Conservation (phyloP, 345 rosid species). For the Viola odorata region DNA sequence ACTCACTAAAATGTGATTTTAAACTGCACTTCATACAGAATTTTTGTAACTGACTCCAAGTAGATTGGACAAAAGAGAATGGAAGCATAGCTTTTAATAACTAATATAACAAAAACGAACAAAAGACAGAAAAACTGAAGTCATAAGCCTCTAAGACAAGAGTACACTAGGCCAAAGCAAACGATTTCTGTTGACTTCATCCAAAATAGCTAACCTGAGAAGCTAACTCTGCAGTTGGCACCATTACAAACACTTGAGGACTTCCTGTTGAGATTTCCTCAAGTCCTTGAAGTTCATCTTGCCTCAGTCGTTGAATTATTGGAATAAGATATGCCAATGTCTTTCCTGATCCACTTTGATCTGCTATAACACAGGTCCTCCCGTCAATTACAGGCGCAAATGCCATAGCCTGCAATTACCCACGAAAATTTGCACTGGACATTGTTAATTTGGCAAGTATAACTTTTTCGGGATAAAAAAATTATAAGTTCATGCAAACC, state of each 20-base stretch:
- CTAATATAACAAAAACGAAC: background rate
- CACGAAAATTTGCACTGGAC: conserved; percentile 6
- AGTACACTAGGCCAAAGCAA: background rate
- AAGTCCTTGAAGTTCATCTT: conserved; percentile 73
- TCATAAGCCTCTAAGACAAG: background rate
- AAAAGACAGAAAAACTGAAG: conserved; percentile 3
- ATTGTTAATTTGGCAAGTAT: background rate
- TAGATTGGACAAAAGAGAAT: background rate
- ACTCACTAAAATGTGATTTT: background rate
- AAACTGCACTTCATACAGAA: background rate
- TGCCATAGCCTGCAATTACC: conserved; percentile 70
- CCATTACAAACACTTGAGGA: conserved; percentile 74
- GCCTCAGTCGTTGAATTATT: conserved; percentile 71
- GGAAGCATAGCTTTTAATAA: background rate
- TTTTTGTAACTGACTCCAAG: background rate
- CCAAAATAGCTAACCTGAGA: conserved; percentile 56
- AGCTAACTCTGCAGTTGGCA: conserved; percentile 94
- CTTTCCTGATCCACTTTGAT: conserved; percentile 99
- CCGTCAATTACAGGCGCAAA: conserved; percentile 65
- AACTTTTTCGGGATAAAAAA: background rate
- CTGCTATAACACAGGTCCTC: conserved; percentile 83
- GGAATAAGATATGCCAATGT: conserved; percentile 89
- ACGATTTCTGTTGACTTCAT: background rate
- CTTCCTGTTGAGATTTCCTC: conserved; percentile 47
- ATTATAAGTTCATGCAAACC: background rate